These are phyloP conservation scores for Colletotrichum cuscutae DNA, from an alignment of 2,329 filamentous ascomycete genomes.

Conservation along the genomic window DNA sequence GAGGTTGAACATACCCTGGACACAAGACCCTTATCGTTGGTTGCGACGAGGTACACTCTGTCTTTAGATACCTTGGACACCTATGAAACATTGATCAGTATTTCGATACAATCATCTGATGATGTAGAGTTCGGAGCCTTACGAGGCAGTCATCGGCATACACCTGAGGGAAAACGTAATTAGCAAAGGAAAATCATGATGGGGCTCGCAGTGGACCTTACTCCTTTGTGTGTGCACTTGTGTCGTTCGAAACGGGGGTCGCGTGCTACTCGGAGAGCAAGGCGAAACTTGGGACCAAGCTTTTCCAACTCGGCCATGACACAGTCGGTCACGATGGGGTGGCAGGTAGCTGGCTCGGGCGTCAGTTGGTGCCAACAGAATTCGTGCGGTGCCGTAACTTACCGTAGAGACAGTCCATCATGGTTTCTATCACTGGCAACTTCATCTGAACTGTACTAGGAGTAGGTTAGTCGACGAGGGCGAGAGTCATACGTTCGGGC, in stretches of 20 bases:
- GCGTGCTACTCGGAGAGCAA: slow-evolving; percentile 85
- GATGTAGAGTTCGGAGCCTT: not conserved
- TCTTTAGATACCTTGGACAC: slow-evolving; percentile 70
- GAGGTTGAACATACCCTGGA: not conserved
- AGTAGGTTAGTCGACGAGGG: not conserved
- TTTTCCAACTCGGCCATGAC: slow-evolving; percentile 15
- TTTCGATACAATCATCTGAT: slow-evolving; percentile 50
- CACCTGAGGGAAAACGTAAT: slow-evolving; percentile 44
- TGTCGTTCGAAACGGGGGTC: slow-evolving; percentile 90
- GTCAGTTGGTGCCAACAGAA: not conserved
- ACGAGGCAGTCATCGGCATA: slow-evolving; percentile 65
- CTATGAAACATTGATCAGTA: slow-evolving; percentile 85
- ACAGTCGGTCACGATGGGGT: slow-evolving; percentile 83
- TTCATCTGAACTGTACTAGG: slow-evolving; percentile 82
- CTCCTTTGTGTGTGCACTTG: slow-evolving; percentile 90
- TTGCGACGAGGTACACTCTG: slow-evolving; percentile 77
- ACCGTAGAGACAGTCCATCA: slow-evolving; percentile 90
- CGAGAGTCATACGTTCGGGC: not conserved
- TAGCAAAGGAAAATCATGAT: not conserved
- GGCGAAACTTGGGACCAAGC: slow-evolving; percentile 78
- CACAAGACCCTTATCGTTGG: slow-evolving; percentile 63
- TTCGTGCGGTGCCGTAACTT: not conserved
- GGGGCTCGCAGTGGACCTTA: not conserved
- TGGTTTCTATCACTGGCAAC: slow-evolving; percentile 84
- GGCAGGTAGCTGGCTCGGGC: slow-evolving; percentile 74